Base-by-base conservation (phyloP, 306 rosid species). In the Corylus americana region DNA sequence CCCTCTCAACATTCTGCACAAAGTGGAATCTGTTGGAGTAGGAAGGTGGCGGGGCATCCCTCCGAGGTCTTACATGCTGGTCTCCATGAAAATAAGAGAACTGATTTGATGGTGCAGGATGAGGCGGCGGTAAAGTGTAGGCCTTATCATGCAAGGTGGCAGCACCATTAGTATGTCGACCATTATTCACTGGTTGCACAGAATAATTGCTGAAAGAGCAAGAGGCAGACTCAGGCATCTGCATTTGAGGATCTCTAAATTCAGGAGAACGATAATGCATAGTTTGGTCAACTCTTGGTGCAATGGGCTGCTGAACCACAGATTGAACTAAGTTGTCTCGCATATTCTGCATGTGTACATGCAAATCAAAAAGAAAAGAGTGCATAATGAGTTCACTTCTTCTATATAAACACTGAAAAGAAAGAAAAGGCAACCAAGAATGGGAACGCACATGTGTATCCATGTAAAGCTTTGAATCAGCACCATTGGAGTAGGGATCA, bases 11-110 rank as follows among this genome's bases (percentile, higher is more conserved):
- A 81, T 87, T 85, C 55, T 86, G 90, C 77, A 27, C 70, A 47
- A 18, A 86, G 76, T 87, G 95, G 70, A 80, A 86, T 75, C 97
- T 88, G 82, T 78, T 86, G 73, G 96, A 88, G 84, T 85, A 90
- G 17, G 92, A 79, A 76, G 90, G 84, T 8, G 90, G 95, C 11
- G 85, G 89, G 50, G 80, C 88, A 78, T 92, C 97, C 83, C 92
- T 80, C 55, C 61, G 90, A 49, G 87, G 92, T 78, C 89, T 91
- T 84, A 79, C 77, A 67, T 82, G 88, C 3, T 84, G 93, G 22
- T 94, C 95, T 64, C 85, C 93, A 6, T 78, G 83, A 83, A 87
- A 97, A 87, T 89, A 90, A 77, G 93, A 88, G 82, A 91, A 92
- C 78, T 94, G 98, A 88, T 84, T 84, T 20, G 89, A 86, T 3